phyloP scores from a whole-genome alignment of 2,329 filamentous ascomycete genomes.

The Alternaria infectoria region DNA sequence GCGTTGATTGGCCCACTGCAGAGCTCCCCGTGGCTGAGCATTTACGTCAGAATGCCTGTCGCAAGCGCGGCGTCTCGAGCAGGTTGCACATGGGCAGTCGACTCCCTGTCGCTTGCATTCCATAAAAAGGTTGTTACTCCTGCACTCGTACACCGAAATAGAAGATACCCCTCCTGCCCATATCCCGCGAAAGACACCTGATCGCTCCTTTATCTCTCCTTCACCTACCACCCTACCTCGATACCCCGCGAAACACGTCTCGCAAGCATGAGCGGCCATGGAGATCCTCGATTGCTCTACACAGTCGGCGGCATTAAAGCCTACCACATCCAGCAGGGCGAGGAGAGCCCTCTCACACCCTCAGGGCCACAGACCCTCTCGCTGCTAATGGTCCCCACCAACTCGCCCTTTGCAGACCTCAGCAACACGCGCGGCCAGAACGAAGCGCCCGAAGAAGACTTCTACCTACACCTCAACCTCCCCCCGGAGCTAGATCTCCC shows the following conservation, averaged over 20 bases:
- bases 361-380: constrained; percentile 90
- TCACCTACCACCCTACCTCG: not conserved
- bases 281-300: constrained; percentile 63
- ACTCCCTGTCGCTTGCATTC: constrained; percentile 12
- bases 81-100: constrained; percentile 12
- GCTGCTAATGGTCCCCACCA: constrained; percentile 93
- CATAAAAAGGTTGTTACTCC: constrained; percentile 17
- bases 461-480: constrained; percentile 94
- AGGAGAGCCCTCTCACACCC: constrained; percentile 80
- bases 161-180: constrained; percentile 18
- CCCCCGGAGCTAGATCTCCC: constrained; percentile 94
- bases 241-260: constrained; percentile 17
- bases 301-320: constrained; percentile 83
- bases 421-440: constrained; percentile 64
- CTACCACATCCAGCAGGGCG: constrained; percentile 88
- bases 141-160: constrained; percentile 14
- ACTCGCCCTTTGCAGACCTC: constrained; percentile 68
- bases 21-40: not conserved
- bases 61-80: constrained; percentile 23
- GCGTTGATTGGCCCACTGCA: not conserved
- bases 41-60: not conserved
- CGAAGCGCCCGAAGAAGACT: constrained; percentile 72
- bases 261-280: constrained; percentile 56
- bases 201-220: not conserved
- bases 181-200: not conserved